A percentile compares a stretch with the other conserved stretches of the same genome.
phyloP scores from a whole-genome alignment of 2,329 filamentous ascomycete species.

The Cladorrhinum sp. region DNA sequence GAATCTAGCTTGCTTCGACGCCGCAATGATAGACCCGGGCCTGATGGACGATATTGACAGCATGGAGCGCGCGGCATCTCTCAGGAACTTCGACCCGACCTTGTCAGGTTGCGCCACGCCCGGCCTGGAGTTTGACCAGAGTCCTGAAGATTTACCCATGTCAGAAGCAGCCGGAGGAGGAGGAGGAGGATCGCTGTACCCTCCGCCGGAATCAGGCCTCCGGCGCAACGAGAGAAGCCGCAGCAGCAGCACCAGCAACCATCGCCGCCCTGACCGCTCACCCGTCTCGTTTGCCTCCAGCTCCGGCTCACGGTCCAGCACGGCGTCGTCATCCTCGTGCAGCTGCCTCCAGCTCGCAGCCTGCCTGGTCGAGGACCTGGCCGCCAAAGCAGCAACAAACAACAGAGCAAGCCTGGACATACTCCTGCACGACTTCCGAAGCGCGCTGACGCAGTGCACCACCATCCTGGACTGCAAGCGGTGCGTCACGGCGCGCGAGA shows the following conservation, averaged over 20 bases:
- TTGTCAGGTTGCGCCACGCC: too few relatives aligned
- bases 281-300: background rate
- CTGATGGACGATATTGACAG: background rate
- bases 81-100: too few relatives aligned
- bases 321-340: background rate
- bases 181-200: too few relatives aligned
- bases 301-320: background rate
- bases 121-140: too few relatives aligned
- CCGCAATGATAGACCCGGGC: background rate
- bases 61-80: background rate
- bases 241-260: background rate
- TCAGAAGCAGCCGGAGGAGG: background rate
- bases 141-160: background rate
- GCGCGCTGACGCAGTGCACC: background rate
- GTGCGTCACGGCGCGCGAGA: background rate
- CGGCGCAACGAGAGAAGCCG: background rate
- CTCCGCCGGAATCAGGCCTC: background rate
- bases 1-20: background rate
- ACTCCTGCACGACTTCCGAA: background rate
- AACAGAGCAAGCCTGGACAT: background rate
- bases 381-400: background rate
- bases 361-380: background rate
- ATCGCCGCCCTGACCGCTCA: background rate
- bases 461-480: background rate
- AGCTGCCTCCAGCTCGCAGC: slow-evolving; percentile 1